phyloP scores from a whole-genome alignment of 2,329 filamentous ascomycete genomes.

The Epichloe coenophiala region DNA sequence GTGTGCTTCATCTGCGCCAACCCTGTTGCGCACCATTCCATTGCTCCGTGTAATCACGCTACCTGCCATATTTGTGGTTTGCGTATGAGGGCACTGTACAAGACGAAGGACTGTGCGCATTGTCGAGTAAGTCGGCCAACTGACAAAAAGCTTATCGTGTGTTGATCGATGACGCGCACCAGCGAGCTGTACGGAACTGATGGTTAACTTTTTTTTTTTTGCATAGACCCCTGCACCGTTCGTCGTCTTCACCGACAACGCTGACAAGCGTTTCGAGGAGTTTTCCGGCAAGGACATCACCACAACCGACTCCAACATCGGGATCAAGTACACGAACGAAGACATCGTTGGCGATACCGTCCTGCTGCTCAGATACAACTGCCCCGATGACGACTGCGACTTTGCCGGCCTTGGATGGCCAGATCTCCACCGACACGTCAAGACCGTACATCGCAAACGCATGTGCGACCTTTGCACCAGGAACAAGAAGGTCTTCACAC shows the following conservation, averaged over 20 bases:
- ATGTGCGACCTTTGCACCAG: slow-evolving; percentile 85
- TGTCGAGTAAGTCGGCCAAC: slow-evolving; percentile 53
- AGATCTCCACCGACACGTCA: slow-evolving; percentile 60
- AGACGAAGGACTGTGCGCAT: slow-evolving; percentile 92
- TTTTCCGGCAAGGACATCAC: slow-evolving; percentile 62
- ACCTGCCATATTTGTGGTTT: slow-evolving; percentile 95
- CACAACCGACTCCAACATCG: slow-evolving; percentile 69
- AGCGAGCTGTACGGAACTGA: not conserved
- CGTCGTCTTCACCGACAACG: slow-evolving; percentile 86
- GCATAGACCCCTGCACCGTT: slow-evolving; percentile 51
- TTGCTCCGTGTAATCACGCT: slow-evolving; percentile 89
- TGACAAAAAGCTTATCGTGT: not conserved
- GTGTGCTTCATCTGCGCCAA: slow-evolving; percentile 98
- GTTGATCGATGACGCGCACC: not conserved
- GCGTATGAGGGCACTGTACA: slow-evolving; percentile 84
- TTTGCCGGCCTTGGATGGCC: slow-evolving; percentile 60
- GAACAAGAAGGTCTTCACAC: slow-evolving; percentile 96
- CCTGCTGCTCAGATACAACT: slow-evolving; percentile 84
- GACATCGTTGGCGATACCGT: slow-evolving; percentile 88
- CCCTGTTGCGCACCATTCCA: slow-evolving; percentile 70
- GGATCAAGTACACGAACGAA: slow-evolving; percentile 78
- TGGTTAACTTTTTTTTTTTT: not conserved
- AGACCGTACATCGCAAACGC: slow-evolving; percentile 66
- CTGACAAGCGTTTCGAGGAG: slow-evolving; percentile 72
- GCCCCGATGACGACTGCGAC: slow-evolving; percentile 68